These are phyloP conservation scores for Exserohilum rostratum DNA, from an alignment of 2,329 filamentous ascomycete species.

Conservation along the genomic window DNA sequence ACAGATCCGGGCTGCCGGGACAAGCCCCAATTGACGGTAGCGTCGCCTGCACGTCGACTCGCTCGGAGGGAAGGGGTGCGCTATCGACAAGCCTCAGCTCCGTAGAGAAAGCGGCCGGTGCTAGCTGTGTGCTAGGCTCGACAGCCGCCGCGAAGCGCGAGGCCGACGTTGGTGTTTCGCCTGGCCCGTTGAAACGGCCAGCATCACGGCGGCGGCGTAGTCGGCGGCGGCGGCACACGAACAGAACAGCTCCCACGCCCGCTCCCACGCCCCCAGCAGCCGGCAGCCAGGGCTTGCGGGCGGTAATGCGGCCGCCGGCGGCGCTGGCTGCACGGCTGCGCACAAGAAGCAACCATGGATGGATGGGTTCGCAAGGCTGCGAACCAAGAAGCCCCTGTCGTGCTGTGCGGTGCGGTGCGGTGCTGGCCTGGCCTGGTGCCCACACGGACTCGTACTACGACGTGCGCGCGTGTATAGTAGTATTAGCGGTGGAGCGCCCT, in stretches of 20 bases:
- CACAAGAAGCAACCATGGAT: not conserved
- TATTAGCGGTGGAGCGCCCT: conserved; percentile 9
- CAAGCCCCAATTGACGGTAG: conserved; percentile 31
- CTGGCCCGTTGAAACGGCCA: not conserved
- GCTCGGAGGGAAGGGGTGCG: conserved; percentile 6
- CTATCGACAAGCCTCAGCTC: conserved; percentile 20
- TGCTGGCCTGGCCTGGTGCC: conserved; percentile 1
- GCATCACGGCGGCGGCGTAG: too few species aligned
- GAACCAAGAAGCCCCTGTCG: not conserved
- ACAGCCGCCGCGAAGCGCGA: not conserved
- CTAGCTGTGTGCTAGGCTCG: too few species aligned
- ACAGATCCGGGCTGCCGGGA: conserved; percentile 26
- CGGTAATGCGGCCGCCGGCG: too few species aligned
- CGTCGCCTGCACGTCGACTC: conserved; percentile 24
- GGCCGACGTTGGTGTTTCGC: too few species aligned
- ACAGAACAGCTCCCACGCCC: too few species aligned
- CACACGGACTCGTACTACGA: not conserved
- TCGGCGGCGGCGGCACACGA: too few species aligned
- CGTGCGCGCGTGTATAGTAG: too few species aligned
- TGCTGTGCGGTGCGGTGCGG: too few species aligned
- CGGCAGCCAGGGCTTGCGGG: too few species aligned
- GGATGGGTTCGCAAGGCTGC: conserved; percentile 9
- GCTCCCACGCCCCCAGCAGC: too few species aligned
- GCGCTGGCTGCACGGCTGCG: not conserved
- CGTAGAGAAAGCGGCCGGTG: too few species aligned